Evolutionary conservation across 768 basidiomycete genomes (phyloP).

Genomic region (Serendipita sp.): DNA sequence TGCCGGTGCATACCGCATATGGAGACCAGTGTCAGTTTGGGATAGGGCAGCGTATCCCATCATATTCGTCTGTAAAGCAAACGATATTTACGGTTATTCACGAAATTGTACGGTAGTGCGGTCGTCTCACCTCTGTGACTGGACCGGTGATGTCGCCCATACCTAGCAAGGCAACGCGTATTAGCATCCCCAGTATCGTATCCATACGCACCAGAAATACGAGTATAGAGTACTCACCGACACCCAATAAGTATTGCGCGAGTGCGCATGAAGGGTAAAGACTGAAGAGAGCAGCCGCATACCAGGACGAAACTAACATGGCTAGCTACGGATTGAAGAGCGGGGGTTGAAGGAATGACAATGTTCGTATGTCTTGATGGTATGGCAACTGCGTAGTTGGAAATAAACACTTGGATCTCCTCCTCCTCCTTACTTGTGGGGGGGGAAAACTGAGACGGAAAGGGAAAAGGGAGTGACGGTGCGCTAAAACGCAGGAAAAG

Average conservation of each 20-base stretch:
- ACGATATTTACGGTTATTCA: conserved; percentile 18
- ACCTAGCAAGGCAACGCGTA: conserved; percentile 21
- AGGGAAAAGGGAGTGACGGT: no score
- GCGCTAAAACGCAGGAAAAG: no score
- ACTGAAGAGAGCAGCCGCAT: not conserved
- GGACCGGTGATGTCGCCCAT: conserved; percentile 65
- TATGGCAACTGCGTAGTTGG: no score
- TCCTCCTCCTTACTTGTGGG: no score
- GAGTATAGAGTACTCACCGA: conserved; percentile 27
- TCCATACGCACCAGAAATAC: not conserved
- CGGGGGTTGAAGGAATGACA: not conserved
- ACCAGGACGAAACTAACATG: not conserved
- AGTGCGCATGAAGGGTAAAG: conserved; percentile 16
- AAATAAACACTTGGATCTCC: no score
- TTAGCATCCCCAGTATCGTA: not conserved
- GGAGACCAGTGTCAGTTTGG: conserved; percentile 58
- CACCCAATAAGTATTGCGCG: conserved; percentile 36
- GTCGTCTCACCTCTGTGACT: conserved; percentile 6
- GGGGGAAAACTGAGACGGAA: no score
- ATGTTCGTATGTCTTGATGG: not conserved
- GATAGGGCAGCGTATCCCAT: conserved; percentile 56
- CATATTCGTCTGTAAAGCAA: conserved; percentile 68
- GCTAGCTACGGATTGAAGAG: not conserved
- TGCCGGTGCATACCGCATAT: conserved; percentile 33
- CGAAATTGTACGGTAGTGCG: conserved; percentile 6